Conservation (phyloP, 2,329 filamentous ascomycete genomes). For the Diaporthe eres region DNA sequence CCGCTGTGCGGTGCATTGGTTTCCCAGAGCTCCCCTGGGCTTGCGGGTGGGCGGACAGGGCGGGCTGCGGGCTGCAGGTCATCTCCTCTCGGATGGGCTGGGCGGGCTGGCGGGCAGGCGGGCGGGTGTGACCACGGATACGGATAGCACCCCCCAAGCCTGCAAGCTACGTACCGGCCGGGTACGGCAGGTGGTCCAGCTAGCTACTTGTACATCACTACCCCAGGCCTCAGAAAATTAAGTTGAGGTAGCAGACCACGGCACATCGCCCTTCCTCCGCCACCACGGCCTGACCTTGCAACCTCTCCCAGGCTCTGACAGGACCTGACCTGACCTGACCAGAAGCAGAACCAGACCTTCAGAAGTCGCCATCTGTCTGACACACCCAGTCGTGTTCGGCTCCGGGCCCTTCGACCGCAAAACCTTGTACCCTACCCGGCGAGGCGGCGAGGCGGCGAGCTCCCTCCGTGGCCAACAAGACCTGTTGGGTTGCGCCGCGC, state of each 20-base stretch:
- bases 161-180: neutral
- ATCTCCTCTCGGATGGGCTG: slow-evolving; percentile 12
- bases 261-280: slow-evolving; percentile 14
- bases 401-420: slow-evolving; percentile 2
- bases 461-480: slow-evolving; percentile 20
- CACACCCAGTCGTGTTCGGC: slow-evolving; percentile 16
- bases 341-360: neutral
- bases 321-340: neutral
- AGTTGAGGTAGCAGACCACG: neutral
- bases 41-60: neutral
- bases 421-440: slow-evolving; percentile 13
- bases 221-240: slow-evolving; percentile 9
- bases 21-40: slow-evolving; percentile 13
- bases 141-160: slow-evolving; percentile 21
- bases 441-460: neutral
- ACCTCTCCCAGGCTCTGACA: neutral
- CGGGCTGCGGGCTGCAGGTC: slow-evolving; percentile 17
- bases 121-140: slow-evolving; percentile 32
- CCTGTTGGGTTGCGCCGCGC: neutral
- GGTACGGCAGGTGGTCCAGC: neutral
- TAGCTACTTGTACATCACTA: slow-evolving; percentile 11
- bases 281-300: slow-evolving; percentile 29
- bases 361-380: slow-evolving; percentile 13
- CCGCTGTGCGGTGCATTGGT: neutral
- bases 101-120: neutral